Percentiles rank a stretch among this genome's conserved stretches.
phyloP scores from a whole-genome alignment of 1,284 basidiomycete species.

The Tremellales sp. region DNA sequence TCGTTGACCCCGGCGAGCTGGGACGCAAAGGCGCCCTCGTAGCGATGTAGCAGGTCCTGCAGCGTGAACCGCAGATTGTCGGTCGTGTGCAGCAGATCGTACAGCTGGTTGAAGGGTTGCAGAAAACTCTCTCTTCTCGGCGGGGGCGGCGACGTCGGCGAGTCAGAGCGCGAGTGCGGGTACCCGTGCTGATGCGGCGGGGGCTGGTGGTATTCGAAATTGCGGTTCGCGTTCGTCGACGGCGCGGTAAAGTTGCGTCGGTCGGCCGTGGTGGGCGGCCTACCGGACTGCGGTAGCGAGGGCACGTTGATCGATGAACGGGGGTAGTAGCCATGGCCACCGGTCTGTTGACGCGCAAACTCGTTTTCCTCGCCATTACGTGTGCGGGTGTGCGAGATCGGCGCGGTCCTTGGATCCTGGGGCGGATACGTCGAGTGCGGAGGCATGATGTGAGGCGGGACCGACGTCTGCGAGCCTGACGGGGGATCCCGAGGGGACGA shows the following conservation, averaged over 20 bases:
- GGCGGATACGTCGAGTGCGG: constrained; percentile 21
- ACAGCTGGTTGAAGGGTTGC: constrained; percentile 31
- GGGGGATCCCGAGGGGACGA: constrained; percentile 33
- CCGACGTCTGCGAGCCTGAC: constrained; percentile 36
- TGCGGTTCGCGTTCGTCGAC: no score
- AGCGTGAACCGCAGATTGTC: constrained; percentile 31
- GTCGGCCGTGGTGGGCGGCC: constrained; percentile 13
- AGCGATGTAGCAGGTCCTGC: constrained; percentile 33
- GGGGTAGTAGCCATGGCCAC: constrained; percentile 20
- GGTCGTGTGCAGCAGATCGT: constrained; percentile 34
- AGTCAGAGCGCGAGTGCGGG: not conserved
- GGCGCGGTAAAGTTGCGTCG: constrained; percentile 31
- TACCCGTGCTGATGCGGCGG: not conserved
- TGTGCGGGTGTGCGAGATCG: constrained; percentile 20
- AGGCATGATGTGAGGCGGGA: constrained; percentile 35
- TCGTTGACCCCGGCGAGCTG: constrained; percentile 33
- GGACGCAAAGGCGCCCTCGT: constrained; percentile 24
- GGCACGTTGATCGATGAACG: not conserved
- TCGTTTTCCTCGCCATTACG: constrained; percentile 28
- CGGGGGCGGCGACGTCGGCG: not conserved
- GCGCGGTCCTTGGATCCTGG: constrained; percentile 39
- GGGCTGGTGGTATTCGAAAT: no score
- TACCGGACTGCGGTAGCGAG: not conserved
- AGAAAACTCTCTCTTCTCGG: constrained; percentile 26
- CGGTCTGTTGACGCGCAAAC: constrained; percentile 34